Percentiles rank a stretch among this genome's conserved stretches.
phyloP scores from a whole-genome alignment of 2,329 filamentous ascomycete species.

The Neurospora sp. region DNA sequence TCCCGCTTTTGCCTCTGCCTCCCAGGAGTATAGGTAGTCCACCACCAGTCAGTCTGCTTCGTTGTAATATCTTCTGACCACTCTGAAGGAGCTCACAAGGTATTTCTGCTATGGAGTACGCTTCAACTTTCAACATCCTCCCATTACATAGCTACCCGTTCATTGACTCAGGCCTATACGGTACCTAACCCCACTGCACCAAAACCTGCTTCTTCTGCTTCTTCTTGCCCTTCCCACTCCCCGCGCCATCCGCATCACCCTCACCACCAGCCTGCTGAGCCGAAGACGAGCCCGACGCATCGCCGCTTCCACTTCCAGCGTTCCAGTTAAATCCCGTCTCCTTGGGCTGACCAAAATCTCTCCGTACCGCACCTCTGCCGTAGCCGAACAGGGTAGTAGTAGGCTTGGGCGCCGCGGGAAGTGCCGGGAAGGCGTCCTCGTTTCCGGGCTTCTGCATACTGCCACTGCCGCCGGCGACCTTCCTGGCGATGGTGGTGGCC shows the following conservation, averaged over 20 bases:
- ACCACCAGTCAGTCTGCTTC: neutral
- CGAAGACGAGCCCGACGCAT: constrained; percentile 18
- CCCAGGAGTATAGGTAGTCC: too few relatives aligned
- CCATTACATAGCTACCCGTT: neutral
- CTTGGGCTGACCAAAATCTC: constrained; percentile 37
- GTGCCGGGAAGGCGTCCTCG: constrained; percentile 67
- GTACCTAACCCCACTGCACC: constrained; percentile 45
- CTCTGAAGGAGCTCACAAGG: neutral
- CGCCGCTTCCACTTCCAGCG: constrained; percentile 16
- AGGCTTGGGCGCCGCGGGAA: constrained; percentile 68
- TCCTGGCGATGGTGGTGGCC: neutral
- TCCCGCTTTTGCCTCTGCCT: too few relatives aligned
- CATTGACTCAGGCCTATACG: too few relatives aligned
- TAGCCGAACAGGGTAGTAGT: constrained; percentile 54
- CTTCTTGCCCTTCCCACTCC: constrained; percentile 39
- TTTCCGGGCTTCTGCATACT: constrained; percentile 13
- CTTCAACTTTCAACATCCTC: neutral
- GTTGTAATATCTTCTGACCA: neutral
- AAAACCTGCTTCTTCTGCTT: constrained; percentile 54
- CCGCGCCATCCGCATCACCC: constrained; percentile 18
- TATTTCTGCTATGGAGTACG: neutral
- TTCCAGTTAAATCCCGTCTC: constrained; percentile 47
- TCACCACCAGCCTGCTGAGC: constrained; percentile 17
- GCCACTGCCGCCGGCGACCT: neutral
- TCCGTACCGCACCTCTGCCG: constrained; percentile 43